Conservation (phyloP, 306 rosid genomes). For the Quercus ilex region DNA sequence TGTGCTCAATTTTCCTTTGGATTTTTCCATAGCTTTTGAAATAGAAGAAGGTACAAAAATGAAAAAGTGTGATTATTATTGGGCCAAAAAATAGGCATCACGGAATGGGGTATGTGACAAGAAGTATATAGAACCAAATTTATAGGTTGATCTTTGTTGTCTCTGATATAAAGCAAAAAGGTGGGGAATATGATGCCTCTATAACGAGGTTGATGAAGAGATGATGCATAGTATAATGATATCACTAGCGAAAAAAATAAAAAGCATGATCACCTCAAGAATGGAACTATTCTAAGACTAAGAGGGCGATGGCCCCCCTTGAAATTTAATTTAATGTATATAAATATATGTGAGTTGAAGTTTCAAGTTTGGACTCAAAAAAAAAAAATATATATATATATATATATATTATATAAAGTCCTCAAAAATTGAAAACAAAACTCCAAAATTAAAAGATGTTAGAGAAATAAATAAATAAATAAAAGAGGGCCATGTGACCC, state of each 20-base stretch:
- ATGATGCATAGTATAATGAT: neutral
- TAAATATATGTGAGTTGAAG: no score
- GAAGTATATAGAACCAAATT: constrained; percentile 32
- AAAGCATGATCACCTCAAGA: no score
- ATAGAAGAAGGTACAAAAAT: constrained; percentile 1
- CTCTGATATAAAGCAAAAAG: constrained; percentile 55
- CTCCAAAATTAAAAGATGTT: no score
- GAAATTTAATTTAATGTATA: no score
- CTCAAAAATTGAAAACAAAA: no score
- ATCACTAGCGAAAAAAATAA: neutral
- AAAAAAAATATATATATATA: no score
- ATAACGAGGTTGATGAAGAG: constrained; percentile 22
- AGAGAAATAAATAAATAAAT: no score
- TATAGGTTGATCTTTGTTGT: constrained; percentile 47
- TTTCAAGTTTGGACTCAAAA: no score
- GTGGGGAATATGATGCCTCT: constrained; percentile 30
- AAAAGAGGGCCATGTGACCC: no score
- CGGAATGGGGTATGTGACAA: constrained; percentile 48
- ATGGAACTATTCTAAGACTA: no score
- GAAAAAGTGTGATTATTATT: neutral
- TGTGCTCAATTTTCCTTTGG: constrained; percentile 11
- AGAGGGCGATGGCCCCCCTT: no score
- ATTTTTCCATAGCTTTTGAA: neutral
- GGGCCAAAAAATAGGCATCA: constrained; percentile 59
- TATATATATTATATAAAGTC: no score